phyloP scores from a whole-genome alignment of 768 basidiomycete genomes.

The Pleurotus ostreatus region DNA sequence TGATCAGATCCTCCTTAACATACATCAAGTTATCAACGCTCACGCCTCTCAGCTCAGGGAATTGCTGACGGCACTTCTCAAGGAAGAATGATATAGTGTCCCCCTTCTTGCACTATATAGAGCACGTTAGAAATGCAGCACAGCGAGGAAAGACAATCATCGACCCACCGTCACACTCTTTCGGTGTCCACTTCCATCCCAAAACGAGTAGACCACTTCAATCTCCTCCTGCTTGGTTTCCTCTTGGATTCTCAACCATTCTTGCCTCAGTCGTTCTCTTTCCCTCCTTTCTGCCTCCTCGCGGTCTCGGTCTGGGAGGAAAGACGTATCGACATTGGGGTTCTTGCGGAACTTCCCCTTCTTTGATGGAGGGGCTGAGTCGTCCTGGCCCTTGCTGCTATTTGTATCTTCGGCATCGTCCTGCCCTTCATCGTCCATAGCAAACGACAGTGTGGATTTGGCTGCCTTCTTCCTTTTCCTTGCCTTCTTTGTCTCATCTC shows the following conservation, averaged over 20 bases:
- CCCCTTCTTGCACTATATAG: conserved; percentile 89
- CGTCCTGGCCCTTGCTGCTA: conserved; percentile 31
- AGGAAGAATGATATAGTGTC: conserved; percentile 84
- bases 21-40: conserved; percentile 98
- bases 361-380: conserved; percentile 53
- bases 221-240: conserved; percentile 68
- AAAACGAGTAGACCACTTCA: conserved; percentile 93
- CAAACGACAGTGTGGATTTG: conserved; percentile 90
- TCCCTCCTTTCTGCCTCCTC: conserved; percentile 90
- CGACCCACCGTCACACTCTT: conserved; percentile 80
- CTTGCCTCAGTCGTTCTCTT: conserved; percentile 81
- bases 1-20: conserved; percentile 98
- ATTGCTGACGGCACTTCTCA: conserved; percentile 90
- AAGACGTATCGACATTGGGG: conserved; percentile 95
- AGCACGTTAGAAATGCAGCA: too few relatives aligned
- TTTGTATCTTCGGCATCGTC: conserved; percentile 25
- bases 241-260: conserved; percentile 79
- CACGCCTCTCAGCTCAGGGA: conserved; percentile 86
- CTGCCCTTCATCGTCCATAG: conserved; percentile 71
- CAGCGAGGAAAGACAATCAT: not conserved
- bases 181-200: conserved; percentile 97
- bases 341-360: conserved; percentile 88
- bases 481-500: conserved; percentile 77
- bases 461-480: conserved; percentile 93
- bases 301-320: conserved; percentile 95